These are phyloP conservation scores for Physaria fendleri DNA, from an alignment of 345 rosid species.

Conservation along the genomic window DNA sequence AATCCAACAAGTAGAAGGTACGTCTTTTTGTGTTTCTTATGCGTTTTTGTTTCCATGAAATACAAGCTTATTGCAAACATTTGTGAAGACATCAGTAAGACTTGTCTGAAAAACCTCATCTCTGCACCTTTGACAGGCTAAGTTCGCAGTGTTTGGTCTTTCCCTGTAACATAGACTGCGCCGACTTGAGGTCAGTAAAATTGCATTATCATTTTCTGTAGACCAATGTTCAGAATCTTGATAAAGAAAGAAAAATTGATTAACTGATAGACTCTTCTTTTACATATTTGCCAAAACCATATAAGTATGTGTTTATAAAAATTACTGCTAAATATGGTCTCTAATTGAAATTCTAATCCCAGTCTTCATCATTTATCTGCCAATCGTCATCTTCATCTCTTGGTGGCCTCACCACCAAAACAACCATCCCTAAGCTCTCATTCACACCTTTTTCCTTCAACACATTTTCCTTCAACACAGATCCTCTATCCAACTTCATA, in stretches of 20 bases:
- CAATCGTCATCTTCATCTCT: constrained; percentile 50
- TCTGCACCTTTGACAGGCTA: constrained; percentile 19
- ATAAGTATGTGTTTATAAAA: neutral
- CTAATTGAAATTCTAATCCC: constrained; percentile 48
- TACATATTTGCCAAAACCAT: constrained; percentile 16
- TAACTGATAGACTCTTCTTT: too few species aligned
- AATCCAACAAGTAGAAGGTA: neutral
- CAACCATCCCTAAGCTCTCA: constrained; percentile 53
- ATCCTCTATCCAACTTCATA: constrained; percentile 57
- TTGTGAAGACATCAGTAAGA: neutral
- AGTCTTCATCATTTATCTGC: constrained; percentile 68
- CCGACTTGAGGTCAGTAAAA: neutral
- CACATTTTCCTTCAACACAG: constrained; percentile 41
- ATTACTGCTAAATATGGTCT: too few species aligned
- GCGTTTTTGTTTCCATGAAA: neutral
- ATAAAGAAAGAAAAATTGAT: too few species aligned
- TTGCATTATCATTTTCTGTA: neutral
- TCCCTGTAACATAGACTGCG: constrained; percentile 11
- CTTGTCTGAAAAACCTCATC: neutral
- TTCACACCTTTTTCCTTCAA: constrained; percentile 53
- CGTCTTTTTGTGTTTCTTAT: neutral
- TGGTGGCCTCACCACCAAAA: constrained; percentile 79
- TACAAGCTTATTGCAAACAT: neutral
- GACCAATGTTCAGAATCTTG: too few species aligned
- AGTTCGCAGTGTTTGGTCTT: neutral